Base-by-base conservation (phyloP, 305 asterid genomes). In the Stenogyne calaminthoides region DNA sequence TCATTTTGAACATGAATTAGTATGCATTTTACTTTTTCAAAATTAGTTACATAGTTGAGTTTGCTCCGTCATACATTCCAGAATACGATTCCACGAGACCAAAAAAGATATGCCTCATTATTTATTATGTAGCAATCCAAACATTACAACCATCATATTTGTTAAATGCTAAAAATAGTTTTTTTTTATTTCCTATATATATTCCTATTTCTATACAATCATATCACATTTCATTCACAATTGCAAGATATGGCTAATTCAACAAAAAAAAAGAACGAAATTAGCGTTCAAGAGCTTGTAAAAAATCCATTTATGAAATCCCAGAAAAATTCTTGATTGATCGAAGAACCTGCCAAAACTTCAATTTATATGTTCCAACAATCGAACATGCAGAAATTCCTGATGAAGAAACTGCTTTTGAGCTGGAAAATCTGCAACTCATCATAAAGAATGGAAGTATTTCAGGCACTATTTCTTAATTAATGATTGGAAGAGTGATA, bases 401-500 rank as follows among this genome's bases (percentile, higher is more conserved):
- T 27, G n/a, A 47, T 6, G 46, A 20, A 10, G 78, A 81, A 60
- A 70, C 51, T 1, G 60, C 32, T 6, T 56, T 25, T 62, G 83
- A 86, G 29, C 82, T 87, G 1, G 44, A 84, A 16, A 80, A 71
- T 64, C 62, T 89, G 76, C 85, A n/a, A 82, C 64, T 32, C 83
- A 0, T 34, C 82, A 52, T 84, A 77, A 79, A 80, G 86, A 86
- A 12, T 87, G 88, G 93, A n/a, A n/a, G n/a, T n/a, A n/a, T n/a
- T n/a, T n/a, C n/a, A n/a, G n/a, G n/a, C n/a, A n/a, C n/a, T n/a
- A n/a, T n/a, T n/a, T n/a, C n/a, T n/a, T n/a, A n/a, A n/a, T n/a
- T n/a, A n/a, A n/a, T n/a, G n/a, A n/a, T n/a, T n/a, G n/a, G n/a
- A n/a, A n/a, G n/a, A n/a, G n/a, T n/a, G n/a, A n/a, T n/a, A n/a